Evolutionary conservation across 805 yeast genomes (phyloP), one percentile per base, ranked within the genome.

Genomic region (Suhomyces pyralidae): DNA sequence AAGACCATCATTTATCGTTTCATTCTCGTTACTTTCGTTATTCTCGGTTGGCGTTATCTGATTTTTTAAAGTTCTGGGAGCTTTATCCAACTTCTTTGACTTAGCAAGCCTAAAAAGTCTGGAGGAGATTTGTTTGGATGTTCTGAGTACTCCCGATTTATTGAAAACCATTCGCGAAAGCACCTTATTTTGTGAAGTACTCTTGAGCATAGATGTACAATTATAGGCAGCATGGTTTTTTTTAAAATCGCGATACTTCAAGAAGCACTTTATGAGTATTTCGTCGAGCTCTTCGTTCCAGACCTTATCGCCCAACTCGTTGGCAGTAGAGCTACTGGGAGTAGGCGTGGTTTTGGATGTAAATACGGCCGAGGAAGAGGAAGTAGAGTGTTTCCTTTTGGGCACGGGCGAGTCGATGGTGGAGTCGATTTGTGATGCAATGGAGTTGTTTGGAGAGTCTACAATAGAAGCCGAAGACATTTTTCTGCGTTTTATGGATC

Each of bases 271-370:
- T 48, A 73, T 59, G 40, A 75, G 59, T 36, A 64, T 61, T 9
- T 69, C 71, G 53, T 74, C 79, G 43, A 75, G 61, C 28, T 66
- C 68, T 1, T 65, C 53, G 45, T 64, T 61, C 79, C 79, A 75
- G 2, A 68, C 70, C 51, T 61, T 63, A 20, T 53, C 58, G 22
- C 46, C 48, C 24, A 48, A 5, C 20, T 55, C 55, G 48, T 46
- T 19, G 5, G 55, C 40, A 9, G 48, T 19, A 17, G 49, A 20
- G 8, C 20, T 19, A 15, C 40, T 8, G 25, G 50, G 45, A 12
- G 48, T n/a, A 20, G 45, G 28, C 10, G 28, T 32, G 19, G 44
- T 10, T 30, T 22, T 17, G 6, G 45, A 15, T 1, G 36, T 15
- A n/a, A 40, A 43, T 8, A 40, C 14, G 25, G 53, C 50, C 7